Conservation (phyloP, 192 early-diverging fungal genomes). For the Backusella macrospora region DNA sequence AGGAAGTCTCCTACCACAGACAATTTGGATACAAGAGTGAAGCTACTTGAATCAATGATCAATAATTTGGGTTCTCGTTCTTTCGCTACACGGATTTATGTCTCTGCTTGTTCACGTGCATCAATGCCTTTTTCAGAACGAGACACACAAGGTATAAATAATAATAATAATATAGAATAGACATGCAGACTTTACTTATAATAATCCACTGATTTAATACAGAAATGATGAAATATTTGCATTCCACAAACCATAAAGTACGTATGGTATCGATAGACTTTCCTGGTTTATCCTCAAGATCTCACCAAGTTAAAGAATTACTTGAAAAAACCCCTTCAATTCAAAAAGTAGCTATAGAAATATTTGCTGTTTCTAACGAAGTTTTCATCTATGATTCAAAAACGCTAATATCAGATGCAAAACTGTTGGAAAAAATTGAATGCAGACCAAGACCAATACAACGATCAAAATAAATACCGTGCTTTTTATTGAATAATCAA, state of each 20-base stretch:
- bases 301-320: too few species aligned
- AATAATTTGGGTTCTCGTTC: not conserved
- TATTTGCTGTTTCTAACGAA: conserved; percentile 15
- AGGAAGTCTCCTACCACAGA: conserved; percentile 9
- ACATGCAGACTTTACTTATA: conserved; percentile 3
- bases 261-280: too few species aligned
- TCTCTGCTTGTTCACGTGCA: not conserved
- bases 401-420: not conserved
- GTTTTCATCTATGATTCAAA: conserved; percentile 1
- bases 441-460: conserved; percentile 6
- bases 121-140: conserved; percentile 5
- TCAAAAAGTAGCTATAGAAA: conserved; percentile 15
- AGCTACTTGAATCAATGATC: conserved; percentile 5
- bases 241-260: too few species aligned
- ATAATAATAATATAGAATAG: not conserved
- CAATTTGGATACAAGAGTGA: not conserved
- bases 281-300: too few species aligned
- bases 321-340: conserved; percentile 9
- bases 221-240: not conserved
- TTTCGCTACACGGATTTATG: not conserved
- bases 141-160: conserved; percentile 3
- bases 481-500: too few species aligned
- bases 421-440: not conserved
- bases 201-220: conserved; percentile 3
- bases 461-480: conserved; percentile 7